Base-by-base conservation (phyloP, 495 filamentous ascomycete species). In the Thermothielavioides terrestris region DNA sequence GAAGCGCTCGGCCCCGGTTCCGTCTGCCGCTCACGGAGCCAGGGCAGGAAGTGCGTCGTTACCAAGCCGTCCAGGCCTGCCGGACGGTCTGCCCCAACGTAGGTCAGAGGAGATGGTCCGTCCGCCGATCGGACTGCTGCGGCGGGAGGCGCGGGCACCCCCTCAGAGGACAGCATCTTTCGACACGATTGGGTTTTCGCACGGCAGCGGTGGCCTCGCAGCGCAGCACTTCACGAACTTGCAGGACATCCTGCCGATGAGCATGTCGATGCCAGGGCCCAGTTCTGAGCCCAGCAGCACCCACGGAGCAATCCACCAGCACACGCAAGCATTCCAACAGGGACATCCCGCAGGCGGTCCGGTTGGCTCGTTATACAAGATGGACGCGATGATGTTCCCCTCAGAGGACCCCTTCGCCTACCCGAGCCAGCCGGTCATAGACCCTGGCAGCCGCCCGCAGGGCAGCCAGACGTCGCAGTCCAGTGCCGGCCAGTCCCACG, bases 361-460 rank as follows among this genome's bases (percentile, higher is more conserved):
- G 38, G 63, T 63, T 37, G 74, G 75, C 59, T 66, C 73, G 34
- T 49, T 94, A 18, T 77, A 85, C 12, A 86, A 92, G 61, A 74
- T 95, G 15, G 84, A 83, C 64, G 79, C 84, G 10, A 84, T 95
- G 67, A 95, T 96, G 88, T 97, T 96, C 55, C 85, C 89, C 1
- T 88, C 89, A 1, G 77, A 80, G 21, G 89, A 97, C 60, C 88
- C 90, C 0, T 91, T 95, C 50, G 88, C 83, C 0, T 97, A 95
- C 64, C 86, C 89, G 4, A 86, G 83, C 57, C 88, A 89, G 59
- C 86, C 89, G 2, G 78, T 90, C 69, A 84, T 74, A 52, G 74
- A 76, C 49, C 72, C 73, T 26, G 68, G 69, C 31, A 51, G 57
- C 45, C 45, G 63, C 38, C 52, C 57, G 35, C 30, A 53, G 30